Evolutionary conservation across 2,329 filamentous ascomycete genomes (phyloP), one percentile per base, ranked within the genome.

Genomic region (Pseudogymnoascus sp.): DNA sequence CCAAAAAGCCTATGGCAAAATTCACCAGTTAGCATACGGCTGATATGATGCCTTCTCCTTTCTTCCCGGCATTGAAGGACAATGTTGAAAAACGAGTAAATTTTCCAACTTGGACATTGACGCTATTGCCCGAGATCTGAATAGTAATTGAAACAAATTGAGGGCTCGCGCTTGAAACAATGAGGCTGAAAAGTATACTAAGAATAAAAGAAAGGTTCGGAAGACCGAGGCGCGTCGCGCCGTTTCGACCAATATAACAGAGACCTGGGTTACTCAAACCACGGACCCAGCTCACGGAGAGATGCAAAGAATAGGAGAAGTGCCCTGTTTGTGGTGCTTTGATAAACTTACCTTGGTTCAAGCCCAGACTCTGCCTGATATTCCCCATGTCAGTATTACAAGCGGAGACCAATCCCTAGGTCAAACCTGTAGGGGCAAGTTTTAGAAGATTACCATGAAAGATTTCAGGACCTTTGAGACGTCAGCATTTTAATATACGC

Each of bases 381-480:
- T 32, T 54, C 47, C 20, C 47, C 28, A 20, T 18, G 28, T 54
- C 47, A 54, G 28, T 54, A 34, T 54, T 32, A 16, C n/a, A 16
- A 50, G 25, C 43, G 47, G 28, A 54, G 47, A 20, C 9, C 9
- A 16, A 54, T 18, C 7, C n/a, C 28, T 20, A 8, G 25, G 16
- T 32, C 7, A 16, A 32, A 54, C 9, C 28, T 32, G 47, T 54
- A 54, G 47, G 47, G 28, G 47, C 47, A 32, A 32, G 47, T 54
- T 54, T 54, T 54, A 54, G 47, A 54, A 32, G 47, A 32, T 66
- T 83, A 58, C 82, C 77, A 89, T 84, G 74, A 97, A 97, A 1
- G 90, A 92, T 72, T 89, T 88, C 78, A 91, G 82, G 54, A 95
- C 90, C 90, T 94, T 62, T 16, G 16, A 14, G 18, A 37, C 41